A percentile compares a stretch with the other conserved stretches of the same genome.
Conservation (phyloP, 1,284 basidiomycete species). For the Puccinia triticina region DNA sequence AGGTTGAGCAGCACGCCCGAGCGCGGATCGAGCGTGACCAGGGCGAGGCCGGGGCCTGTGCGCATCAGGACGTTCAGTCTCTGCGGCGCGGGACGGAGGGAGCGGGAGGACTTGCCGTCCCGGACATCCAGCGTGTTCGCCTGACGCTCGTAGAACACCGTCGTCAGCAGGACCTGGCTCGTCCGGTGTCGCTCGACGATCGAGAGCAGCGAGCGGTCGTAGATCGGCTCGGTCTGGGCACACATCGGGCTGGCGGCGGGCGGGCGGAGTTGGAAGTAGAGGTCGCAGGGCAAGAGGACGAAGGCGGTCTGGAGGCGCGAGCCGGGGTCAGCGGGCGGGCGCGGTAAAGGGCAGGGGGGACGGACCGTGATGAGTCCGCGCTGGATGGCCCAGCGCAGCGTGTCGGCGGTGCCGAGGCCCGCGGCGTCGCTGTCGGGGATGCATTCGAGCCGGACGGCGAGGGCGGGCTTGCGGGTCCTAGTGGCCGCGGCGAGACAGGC, state of each 20-base stretch:
- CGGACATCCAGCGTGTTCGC: constrained; percentile 7
- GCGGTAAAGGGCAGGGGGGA: neutral
- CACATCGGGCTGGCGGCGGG: neutral
- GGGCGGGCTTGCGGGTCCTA: constrained; percentile 9
- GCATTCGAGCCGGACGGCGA: constrained; percentile 26
- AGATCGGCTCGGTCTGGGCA: neutral
- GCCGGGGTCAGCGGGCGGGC: no score
- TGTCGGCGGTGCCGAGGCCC: constrained; percentile 29
- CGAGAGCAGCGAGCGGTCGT: constrained; percentile 9
- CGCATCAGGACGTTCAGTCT: neutral
- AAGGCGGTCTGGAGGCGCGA: constrained; percentile 47
- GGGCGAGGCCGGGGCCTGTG: constrained; percentile 1
- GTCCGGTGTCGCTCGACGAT: constrained; percentile 43
- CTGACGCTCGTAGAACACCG: constrained; percentile 37
- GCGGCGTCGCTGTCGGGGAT: constrained; percentile 29
- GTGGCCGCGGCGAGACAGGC: constrained; percentile 2
- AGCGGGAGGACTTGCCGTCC: constrained; percentile 24
- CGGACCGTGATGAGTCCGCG: constrained; percentile 22
- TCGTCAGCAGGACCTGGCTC: constrained; percentile 31
- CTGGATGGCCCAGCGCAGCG: constrained; percentile 36
- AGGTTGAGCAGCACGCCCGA: constrained; percentile 28
- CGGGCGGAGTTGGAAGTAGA: constrained; percentile 31
- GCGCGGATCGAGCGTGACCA: constrained; percentile 35
- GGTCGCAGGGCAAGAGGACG: constrained; percentile 45
- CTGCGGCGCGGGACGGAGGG: neutral